Conservation (phyloP, 176 grass and related monocot genomes). For the Zea mays region Zm-B73-REFERENCE-NAM-5.0 NC_050096.1:9966501-9967000, state of each 20-base stretch:
- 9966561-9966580: background rate
- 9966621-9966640: background rate
- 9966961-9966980: background rate
- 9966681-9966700: too few species aligned
- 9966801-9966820: too few species aligned
- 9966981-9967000: background rate
- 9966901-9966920: background rate
- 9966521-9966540: background rate
- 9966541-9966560: conserved; percentile 22
- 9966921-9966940: background rate
- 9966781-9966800: background rate
- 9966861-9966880: background rate
- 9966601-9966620: background rate
- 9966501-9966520: background rate
- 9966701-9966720: too few species aligned
- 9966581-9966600: background rate
- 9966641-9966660: background rate
- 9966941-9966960: conserved; percentile 8
- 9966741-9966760: too few species aligned
- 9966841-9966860: background rate
- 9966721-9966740: background rate
- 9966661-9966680: too few species aligned
- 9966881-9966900: background rate
- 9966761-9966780: background rate
- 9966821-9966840: too few species aligned